These are phyloP conservation scores for Kodamaea sp. DNA, from an alignment of 1,139 yeast genomes.

Conservation along the genomic window DNA sequence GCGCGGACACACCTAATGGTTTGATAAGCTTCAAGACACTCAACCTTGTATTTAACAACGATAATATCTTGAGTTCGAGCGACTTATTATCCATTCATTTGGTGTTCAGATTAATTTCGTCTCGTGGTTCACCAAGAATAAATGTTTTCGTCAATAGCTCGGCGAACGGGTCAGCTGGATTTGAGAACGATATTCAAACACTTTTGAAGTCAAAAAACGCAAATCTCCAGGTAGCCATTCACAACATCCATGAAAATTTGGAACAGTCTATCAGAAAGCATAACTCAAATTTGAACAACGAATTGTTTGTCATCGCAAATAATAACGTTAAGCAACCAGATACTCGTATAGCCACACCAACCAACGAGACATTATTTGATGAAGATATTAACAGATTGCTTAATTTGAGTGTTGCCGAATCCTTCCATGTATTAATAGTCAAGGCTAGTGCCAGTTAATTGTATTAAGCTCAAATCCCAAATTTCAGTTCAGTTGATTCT, in stretches of 20 bases:
- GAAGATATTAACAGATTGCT: constrained; percentile 20
- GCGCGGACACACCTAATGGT: constrained; percentile 12
- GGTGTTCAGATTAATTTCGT: constrained; percentile 21
- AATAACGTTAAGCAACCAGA: constrained; percentile 10
- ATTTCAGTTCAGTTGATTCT: too few relatives aligned
- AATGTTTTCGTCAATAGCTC: constrained; percentile 25
- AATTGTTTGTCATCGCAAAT: constrained; percentile 28
- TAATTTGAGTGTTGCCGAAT: constrained; percentile 21
- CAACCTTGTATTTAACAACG: constrained; percentile 31
- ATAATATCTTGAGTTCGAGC: constrained; percentile 34
- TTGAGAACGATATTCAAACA: constrained; percentile 23
- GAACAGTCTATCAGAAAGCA: constrained; percentile 12
- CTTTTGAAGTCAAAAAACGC: constrained; percentile 17
- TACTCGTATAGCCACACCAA: constrained; percentile 9
- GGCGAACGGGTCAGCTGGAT: constrained; percentile 17
- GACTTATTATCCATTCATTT: constrained; percentile 35
- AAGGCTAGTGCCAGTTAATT: constrained; percentile 18
- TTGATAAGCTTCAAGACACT: constrained; percentile 21
- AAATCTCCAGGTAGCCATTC: constrained; percentile 15
- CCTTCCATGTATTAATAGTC: constrained; percentile 27
- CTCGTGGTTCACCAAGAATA: constrained; percentile 13
- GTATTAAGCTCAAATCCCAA: too few relatives aligned
- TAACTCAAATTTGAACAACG: constrained; percentile 16
- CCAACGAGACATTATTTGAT: constrained; percentile 15
- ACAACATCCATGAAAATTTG: constrained; percentile 21